Percentiles rank a stretch among this genome's conserved stretches.
Conservation (phyloP, 192 early-diverging fungal genomes). For the Spinellus fusiger region DNA sequence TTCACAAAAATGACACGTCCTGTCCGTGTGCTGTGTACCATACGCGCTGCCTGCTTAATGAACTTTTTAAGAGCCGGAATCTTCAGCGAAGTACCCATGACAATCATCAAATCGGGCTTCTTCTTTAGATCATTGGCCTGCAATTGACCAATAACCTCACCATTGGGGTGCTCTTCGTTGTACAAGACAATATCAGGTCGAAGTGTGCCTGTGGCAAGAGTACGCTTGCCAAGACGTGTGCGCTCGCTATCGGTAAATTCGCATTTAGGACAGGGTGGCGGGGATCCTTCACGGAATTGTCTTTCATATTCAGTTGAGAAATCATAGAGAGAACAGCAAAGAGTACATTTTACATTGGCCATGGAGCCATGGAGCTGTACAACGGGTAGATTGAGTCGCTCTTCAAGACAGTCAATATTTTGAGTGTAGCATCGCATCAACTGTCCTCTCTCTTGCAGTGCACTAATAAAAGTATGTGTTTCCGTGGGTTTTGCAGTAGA, state of each 20-base stretch:
- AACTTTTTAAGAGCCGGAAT: slow-evolving; percentile 71
- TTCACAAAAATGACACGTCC: slow-evolving; percentile 75
- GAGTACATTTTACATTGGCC: slow-evolving; percentile 77
- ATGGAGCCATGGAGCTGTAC: slow-evolving; percentile 94
- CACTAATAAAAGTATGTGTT: slow-evolving; percentile 82
- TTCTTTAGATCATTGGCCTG: slow-evolving; percentile 48
- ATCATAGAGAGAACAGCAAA: slow-evolving; percentile 66
- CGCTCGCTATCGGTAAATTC: slow-evolving; percentile 42
- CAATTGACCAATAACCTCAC: slow-evolving; percentile 59
- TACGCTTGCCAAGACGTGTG: slow-evolving; percentile 68
- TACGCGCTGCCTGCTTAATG: slow-evolving; percentile 64
- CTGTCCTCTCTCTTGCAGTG: slow-evolving; percentile 65
- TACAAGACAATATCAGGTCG: slow-evolving; percentile 94
- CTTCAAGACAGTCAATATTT: slow-evolving; percentile 94
- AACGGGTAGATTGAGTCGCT: slow-evolving; percentile 64
- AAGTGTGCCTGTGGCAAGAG: slow-evolving; percentile 66
- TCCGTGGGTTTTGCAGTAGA: slow-evolving; percentile 70
- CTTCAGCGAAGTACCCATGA: slow-evolving; percentile 88
- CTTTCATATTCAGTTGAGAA: slow-evolving; percentile 55
- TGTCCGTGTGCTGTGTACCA: slow-evolving; percentile 46
- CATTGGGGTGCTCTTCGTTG: slow-evolving; percentile 82
- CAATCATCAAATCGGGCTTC: slow-evolving; percentile 70
- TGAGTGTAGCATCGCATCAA: slow-evolving; percentile 92
- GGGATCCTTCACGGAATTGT: slow-evolving; percentile 64
- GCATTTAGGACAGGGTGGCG: slow-evolving; percentile 63